phyloP scores from a whole-genome alignment of 345 rosid genomes.

The Brassica napus region Da-Ae NC_063444.1:37721001-37721500 shows the following conservation, averaged over 20 bases:
- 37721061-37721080: not conserved
- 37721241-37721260: too few relatives aligned
- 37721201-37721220: conserved; percentile 95
- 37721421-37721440: not conserved
- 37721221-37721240: conserved; percentile 66
- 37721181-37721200: conserved; percentile 85
- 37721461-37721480: too few relatives aligned
- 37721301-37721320: too few relatives aligned
- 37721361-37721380: too few relatives aligned
- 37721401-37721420: not conserved
- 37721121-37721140: conserved; percentile 86
- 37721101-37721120: conserved; percentile 53
- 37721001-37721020: conserved; percentile 97
- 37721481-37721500: too few relatives aligned
- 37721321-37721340: too few relatives aligned
- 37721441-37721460: too few relatives aligned
- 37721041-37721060: not conserved
- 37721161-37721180: conserved; percentile 89
- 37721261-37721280: too few relatives aligned
- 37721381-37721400: too few relatives aligned
- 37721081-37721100: not conserved
- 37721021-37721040: conserved; percentile 49
- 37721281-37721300: too few relatives aligned
- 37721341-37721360: too few relatives aligned
- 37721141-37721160: conserved; percentile 89